Evolutionary conservation across 441 rosid species (phyloP), one percentile per base, ranked within the genome.

Genomic region (Adansonia madagascariensis): DNA sequence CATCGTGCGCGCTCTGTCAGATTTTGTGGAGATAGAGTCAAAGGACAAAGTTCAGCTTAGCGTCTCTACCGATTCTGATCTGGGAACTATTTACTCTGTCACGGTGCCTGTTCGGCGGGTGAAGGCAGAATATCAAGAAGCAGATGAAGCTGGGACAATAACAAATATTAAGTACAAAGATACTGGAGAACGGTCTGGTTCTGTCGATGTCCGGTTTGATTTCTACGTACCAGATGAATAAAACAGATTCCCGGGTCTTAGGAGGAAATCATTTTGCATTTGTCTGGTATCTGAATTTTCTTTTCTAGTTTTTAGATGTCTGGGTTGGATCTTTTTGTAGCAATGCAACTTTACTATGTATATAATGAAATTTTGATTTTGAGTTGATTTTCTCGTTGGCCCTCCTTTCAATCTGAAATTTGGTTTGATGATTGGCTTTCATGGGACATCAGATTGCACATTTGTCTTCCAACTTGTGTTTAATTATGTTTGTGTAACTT

Each of bases 21-120:
- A 96, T 82, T 90, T 96, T n/a, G 99, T 94, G 56, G 98, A 88
- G 88, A 94, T 96, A 14, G 99, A 96, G 71, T 94, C 98, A n/a
- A 94, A 96, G 85, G 99, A 96, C 41, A 96, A 94, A 84, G 98
- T 96, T 65, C 98, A 94, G 89, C 88, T 96, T 35, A 96, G 84
- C 14, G 98, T 94, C 57, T 52, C 57, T 52, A 15, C 57, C 2
- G 20, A 52, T 52, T 52, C 57, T 52, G 57, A 52, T 15, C 15
- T 3, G 1, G 98, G 99, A 24, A 96, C 98, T 0, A 88, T 94
- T 39, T 96, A 94, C 89, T 96, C 99, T 0, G 98, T 96, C 72
- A 91, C 94, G 0, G 98, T 96, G 60, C 99, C 98, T 41, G 93
- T 96, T 43, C 88, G 97, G 59, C 89, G 98, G 75, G 98, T 94